Evolutionary conservation across 306 rosid genomes (phyloP).

Genomic region (Mimosa bimucronata): DNA sequence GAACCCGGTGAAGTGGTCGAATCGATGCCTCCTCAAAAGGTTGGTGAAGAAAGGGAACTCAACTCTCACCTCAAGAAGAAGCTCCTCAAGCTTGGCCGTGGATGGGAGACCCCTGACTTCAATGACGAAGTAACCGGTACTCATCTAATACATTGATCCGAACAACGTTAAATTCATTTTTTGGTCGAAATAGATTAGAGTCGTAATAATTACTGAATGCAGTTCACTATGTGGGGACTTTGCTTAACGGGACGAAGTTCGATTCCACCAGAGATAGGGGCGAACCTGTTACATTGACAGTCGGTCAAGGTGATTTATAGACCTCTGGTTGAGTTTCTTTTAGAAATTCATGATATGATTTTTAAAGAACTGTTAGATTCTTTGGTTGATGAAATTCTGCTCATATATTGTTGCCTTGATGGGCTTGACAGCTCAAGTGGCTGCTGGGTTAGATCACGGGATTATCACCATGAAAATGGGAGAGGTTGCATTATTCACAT

Average conservation of each 20-base stretch:
- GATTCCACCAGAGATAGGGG: constrained; percentile 56
- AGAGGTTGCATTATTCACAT: constrained; percentile 64
- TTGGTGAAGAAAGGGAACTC: constrained; percentile 72
- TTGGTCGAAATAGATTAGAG: not conserved
- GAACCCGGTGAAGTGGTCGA: constrained; percentile 82
- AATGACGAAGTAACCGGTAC: constrained; percentile 65
- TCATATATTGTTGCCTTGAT: constrained; percentile 16
- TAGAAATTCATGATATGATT: not conserved
- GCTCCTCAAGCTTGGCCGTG: constrained; percentile 60
- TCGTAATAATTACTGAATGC: constrained; percentile 33
- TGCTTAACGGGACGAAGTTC: constrained; percentile 54
- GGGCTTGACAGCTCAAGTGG: constrained; percentile 52
- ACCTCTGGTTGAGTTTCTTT: not conserved
- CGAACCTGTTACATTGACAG: constrained; percentile 49
- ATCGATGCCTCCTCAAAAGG: constrained; percentile 67
- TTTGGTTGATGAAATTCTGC: constrained; percentile 7
- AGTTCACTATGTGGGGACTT: constrained; percentile 64
- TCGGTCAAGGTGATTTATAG: constrained; percentile 52
- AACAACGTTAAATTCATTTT: not conserved
- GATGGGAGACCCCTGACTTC: constrained; percentile 65
- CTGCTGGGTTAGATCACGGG: constrained; percentile 58
- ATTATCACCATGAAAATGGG: constrained; percentile 64
- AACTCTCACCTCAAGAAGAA: constrained; percentile 51
- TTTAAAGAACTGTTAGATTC: not conserved
- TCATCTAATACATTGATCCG: not conserved